Evolutionary conservation across 106 monocot species (phyloP).

Genomic region (Phalaenopsis equestris): DNA sequence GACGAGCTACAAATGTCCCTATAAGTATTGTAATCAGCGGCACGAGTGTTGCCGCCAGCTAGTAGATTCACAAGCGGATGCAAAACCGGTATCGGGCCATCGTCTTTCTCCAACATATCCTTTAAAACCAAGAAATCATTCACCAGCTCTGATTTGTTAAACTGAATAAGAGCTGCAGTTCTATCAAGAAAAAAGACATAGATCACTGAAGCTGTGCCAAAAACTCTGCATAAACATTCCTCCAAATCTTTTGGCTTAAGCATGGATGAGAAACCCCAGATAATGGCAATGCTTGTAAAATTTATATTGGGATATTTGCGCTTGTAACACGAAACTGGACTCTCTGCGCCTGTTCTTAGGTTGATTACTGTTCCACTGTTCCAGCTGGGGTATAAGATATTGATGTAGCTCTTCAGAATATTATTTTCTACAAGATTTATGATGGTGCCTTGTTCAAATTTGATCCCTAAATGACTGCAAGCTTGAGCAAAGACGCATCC

Average conservation of each 20-base stretch:
- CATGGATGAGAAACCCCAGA: slow-evolving; percentile 75
- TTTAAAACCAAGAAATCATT: slow-evolving; percentile 71
- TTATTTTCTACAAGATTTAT: slow-evolving; percentile 30
- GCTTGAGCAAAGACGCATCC: slow-evolving; percentile 88
- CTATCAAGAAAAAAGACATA: slow-evolving; percentile 68
- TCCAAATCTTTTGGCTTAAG: slow-evolving; percentile 50
- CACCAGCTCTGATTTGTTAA: slow-evolving; percentile 53
- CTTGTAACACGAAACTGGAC: slow-evolving; percentile 36
- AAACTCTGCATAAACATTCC: slow-evolving; percentile 47
- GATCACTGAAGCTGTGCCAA: slow-evolving; percentile 49
- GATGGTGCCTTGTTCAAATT: slow-evolving; percentile 46
- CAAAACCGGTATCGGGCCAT: slow-evolving; percentile 53
- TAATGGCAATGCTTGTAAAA: slow-evolving; percentile 46
- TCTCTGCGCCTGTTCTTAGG: slow-evolving; percentile 53
- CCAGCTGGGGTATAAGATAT: slow-evolving; percentile 64
- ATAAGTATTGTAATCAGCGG: slow-evolving; percentile 67
- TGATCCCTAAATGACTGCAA: slow-evolving; percentile 66
- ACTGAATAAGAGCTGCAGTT: slow-evolving; percentile 70
- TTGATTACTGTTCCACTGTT: slow-evolving; percentile 73
- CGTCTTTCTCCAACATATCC: slow-evolving; percentile 50
- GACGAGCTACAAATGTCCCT: slow-evolving; percentile 57
- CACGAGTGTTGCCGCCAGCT: slow-evolving; percentile 75
- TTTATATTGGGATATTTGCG: slow-evolving; percentile 38
- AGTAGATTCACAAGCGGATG: slow-evolving; percentile 67
- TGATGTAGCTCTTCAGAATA: slow-evolving; percentile 61